Conservation (phyloP, 805 yeast genomes). For the Brettanomyces anomalus region DNA sequence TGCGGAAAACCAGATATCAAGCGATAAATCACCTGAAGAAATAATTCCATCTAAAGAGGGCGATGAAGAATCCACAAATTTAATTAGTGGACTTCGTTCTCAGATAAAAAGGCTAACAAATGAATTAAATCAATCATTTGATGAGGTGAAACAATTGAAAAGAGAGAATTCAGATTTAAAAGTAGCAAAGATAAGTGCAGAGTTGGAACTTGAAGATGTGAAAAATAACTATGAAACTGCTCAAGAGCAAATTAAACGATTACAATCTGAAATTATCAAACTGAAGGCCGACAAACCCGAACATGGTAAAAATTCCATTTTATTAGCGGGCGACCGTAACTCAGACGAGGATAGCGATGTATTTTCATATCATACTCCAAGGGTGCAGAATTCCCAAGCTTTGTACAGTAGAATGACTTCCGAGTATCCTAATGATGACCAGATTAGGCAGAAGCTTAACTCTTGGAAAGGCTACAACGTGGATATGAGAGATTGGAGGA, state of each 20-base stretch:
- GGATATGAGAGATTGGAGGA: slow-evolving; percentile 79
- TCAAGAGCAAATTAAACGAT: slow-evolving; percentile 19
- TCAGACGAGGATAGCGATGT: slow-evolving; percentile 18
- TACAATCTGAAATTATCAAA: slow-evolving; percentile 21
- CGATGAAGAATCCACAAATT: slow-evolving; percentile 15
- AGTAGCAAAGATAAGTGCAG: slow-evolving; percentile 23
- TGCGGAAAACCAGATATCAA: not conserved
- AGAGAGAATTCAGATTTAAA: slow-evolving; percentile 20
- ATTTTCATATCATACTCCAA: not conserved
- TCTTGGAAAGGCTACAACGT: slow-evolving; percentile 82
- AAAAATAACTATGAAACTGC: slow-evolving; percentile 26
- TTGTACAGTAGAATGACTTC: too few relatives aligned
- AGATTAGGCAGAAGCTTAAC: slow-evolving; percentile 47
- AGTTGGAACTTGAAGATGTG: slow-evolving; percentile 29
- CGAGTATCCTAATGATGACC: slow-evolving; percentile 13
- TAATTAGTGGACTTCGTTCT: slow-evolving; percentile 21
- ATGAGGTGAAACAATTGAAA: slow-evolving; percentile 7
- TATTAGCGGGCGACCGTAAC: not conserved
- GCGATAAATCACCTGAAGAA: slow-evolving; percentile 10
- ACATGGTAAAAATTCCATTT: too few relatives aligned
- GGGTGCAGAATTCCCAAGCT: too few relatives aligned
- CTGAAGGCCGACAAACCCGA: slow-evolving; percentile 23
- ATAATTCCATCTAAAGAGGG: slow-evolving; percentile 9
- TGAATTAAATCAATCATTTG: slow-evolving; percentile 16
- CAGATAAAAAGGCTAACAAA: slow-evolving; percentile 26